A percentile compares a stretch with the other conserved stretches of the same genome.
phyloP scores from a whole-genome alignment of 148 eudicot species.

The Vaccinium macrocarpon region DNA sequence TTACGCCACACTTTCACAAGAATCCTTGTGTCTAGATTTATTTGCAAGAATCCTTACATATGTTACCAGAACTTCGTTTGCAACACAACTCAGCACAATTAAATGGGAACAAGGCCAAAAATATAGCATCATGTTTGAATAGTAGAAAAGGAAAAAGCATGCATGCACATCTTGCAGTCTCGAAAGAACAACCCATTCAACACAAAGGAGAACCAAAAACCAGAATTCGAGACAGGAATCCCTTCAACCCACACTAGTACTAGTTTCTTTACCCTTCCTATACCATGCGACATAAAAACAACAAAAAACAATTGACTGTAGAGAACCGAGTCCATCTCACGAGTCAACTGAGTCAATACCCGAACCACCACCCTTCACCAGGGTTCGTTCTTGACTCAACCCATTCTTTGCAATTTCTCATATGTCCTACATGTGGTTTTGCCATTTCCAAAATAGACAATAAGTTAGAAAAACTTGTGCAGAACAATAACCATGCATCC shows the following conservation, averaged over 20 bases:
- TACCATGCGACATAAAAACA: background rate
- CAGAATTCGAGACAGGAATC: background rate
- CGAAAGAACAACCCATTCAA: background rate
- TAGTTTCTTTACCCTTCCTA: background rate
- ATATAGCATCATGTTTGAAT: background rate
- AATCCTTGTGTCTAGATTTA: too few species aligned
- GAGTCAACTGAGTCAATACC: constrained; percentile 67
- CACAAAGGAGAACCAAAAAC: background rate
- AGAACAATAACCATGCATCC: background rate
- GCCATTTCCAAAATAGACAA: background rate
- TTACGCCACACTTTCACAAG: too few species aligned
- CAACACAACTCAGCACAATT: background rate
- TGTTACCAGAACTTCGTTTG: background rate
- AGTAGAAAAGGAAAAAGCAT: background rate
- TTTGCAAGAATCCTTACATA: background rate
- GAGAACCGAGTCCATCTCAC: constrained; percentile 18
- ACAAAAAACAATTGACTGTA: background rate
- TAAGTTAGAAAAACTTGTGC: background rate
- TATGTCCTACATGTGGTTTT: background rate
- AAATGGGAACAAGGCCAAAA: background rate
- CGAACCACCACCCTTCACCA: constrained; percentile 55
- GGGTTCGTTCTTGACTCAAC: constrained; percentile 85
- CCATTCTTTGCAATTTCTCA: constrained; percentile 13
- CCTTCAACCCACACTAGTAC: background rate
- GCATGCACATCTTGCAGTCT: background rate